Evolutionary conservation across 2,329 filamentous ascomycete species (phyloP).

Genomic region (Fusarium brachygibbosum): DNA sequence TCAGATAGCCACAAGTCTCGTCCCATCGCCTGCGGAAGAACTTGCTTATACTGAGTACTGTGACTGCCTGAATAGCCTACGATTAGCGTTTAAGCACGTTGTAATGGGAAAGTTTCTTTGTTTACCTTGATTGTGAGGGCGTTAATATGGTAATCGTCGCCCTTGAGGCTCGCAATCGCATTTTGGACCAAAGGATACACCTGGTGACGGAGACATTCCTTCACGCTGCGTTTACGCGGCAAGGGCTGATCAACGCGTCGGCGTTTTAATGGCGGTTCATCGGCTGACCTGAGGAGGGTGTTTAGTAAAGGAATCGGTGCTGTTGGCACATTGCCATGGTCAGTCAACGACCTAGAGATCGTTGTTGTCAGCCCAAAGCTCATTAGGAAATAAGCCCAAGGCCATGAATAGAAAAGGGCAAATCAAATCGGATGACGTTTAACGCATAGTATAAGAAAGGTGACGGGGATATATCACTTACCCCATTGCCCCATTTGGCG

Average conservation of each 20-base stretch:
- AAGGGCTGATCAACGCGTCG: slow-evolving; percentile 47
- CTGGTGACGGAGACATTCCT: slow-evolving; percentile 49
- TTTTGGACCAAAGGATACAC: slow-evolving; percentile 53
- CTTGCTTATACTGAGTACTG: slow-evolving; percentile 42
- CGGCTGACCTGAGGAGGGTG: slow-evolving; percentile 16
- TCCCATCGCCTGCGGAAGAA: slow-evolving; percentile 46
- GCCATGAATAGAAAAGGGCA: not conserved
- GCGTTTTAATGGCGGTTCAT: slow-evolving; percentile 52
- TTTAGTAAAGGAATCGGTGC: slow-evolving; percentile 25
- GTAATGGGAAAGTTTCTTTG: not conserved
- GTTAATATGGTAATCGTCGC: slow-evolving; percentile 42
- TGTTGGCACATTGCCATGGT: slow-evolving; percentile 44
- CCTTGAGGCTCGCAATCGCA: slow-evolving; percentile 46
- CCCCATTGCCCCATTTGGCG: slow-evolving; percentile 37
- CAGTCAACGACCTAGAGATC: slow-evolving; percentile 48
- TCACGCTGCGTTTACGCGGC: slow-evolving; percentile 36
- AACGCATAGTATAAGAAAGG: slow-evolving; percentile 16
- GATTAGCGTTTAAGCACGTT: slow-evolving; percentile 18
- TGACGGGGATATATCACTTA: slow-evolving; percentile 32
- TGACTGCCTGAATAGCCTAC: slow-evolving; percentile 38
- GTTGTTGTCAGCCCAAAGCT: slow-evolving; percentile 48
- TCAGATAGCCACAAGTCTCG: slow-evolving; percentile 38
- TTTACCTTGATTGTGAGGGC: slow-evolving; percentile 52
- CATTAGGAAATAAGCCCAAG: slow-evolving; percentile 40
- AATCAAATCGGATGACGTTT: slow-evolving; percentile 11